Evolutionary conservation across 2,329 filamentous ascomycete genomes (phyloP).

Genomic region (Harringtonia lauricola): DNA sequence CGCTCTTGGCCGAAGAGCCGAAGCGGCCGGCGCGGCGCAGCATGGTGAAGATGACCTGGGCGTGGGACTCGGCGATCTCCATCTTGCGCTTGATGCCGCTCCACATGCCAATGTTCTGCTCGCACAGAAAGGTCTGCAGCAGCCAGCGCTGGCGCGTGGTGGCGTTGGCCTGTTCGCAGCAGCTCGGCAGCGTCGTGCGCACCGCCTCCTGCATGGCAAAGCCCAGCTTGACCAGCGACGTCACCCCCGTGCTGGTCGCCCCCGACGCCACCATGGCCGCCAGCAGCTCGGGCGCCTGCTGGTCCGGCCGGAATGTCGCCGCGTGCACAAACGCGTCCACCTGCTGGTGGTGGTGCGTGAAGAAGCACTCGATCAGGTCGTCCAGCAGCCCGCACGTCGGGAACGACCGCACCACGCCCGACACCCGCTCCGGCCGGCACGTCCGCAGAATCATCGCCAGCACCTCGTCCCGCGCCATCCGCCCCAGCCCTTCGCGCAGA

Average conservation of each 20-base stretch:
- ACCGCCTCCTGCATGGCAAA: conserved; percentile 42
- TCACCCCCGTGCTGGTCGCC: conserved; percentile 42
- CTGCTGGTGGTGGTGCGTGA: conserved; percentile 44
- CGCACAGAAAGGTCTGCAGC: conserved; percentile 36
- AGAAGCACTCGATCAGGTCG: conserved; percentile 48
- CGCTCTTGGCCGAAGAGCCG: too few species aligned
- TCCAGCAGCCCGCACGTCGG: conserved; percentile 50
- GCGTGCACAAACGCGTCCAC: conserved; percentile 52
- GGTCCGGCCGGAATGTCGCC: conserved; percentile 44
- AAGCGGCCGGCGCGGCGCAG: conserved; percentile 7
- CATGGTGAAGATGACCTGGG: conserved; percentile 12
- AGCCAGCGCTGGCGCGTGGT: conserved; percentile 30
- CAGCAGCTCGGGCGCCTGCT: conserved; percentile 46
- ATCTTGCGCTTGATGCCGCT: conserved; percentile 43
- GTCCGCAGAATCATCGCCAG: conserved; percentile 52
- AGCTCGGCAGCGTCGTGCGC: conserved; percentile 22
- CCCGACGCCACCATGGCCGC: conserved; percentile 50
- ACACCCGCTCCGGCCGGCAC: conserved; percentile 37
- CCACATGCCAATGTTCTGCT: conserved; percentile 41
- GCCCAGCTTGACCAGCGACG: conserved; percentile 46
- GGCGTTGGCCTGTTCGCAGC: conserved; percentile 38
- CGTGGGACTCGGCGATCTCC: conserved; percentile 42
- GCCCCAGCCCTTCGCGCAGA: conserved; percentile 31
- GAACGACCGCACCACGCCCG: conserved; percentile 47
- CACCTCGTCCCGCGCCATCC: conserved; percentile 46